Evolutionary conservation across 2,329 filamentous ascomycete species (phyloP).

Genomic region (Pseudogymnoascus sp.): DNA sequence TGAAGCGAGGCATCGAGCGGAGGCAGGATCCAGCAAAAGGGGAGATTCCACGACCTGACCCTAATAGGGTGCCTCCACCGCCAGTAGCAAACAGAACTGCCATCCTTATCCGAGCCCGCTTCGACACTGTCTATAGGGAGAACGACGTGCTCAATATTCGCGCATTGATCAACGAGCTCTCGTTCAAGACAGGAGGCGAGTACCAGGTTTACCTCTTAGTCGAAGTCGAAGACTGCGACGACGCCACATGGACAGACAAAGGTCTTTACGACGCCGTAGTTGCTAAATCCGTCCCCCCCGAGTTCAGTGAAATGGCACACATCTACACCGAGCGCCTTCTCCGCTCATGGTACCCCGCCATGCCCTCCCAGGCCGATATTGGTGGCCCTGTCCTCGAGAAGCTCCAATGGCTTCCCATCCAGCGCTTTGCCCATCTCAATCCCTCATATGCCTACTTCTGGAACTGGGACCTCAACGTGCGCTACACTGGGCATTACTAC

Average conservation of each 20-base stretch:
- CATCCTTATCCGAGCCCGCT: conserved; percentile 67
- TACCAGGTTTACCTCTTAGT: conserved; percentile 75
- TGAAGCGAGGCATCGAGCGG: neutral
- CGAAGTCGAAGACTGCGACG: conserved; percentile 60
- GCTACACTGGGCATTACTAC: conserved; percentile 74
- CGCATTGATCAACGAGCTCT: conserved; percentile 69
- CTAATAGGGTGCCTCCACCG: conserved; percentile 8
- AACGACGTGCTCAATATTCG: conserved; percentile 75
- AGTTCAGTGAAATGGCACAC: conserved; percentile 63
- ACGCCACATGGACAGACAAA: conserved; percentile 51
- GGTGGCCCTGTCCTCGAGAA: conserved; percentile 22
- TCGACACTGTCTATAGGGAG: conserved; percentile 65
- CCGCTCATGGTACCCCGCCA: conserved; percentile 65
- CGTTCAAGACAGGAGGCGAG: conserved; percentile 67
- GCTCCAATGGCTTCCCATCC: conserved; percentile 50
- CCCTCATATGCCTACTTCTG: conserved; percentile 64
- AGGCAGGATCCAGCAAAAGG: conserved; percentile 8
- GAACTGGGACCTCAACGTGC: conserved; percentile 71
- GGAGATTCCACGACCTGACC: neutral
- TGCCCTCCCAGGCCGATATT: conserved; percentile 42
- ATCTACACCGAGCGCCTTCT: conserved; percentile 71
- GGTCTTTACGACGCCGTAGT: conserved; percentile 53
- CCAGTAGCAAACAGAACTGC: conserved; percentile 47
- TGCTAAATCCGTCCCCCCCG: conserved; percentile 54
- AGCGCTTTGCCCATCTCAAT: conserved; percentile 67